Percentiles rank a stretch among this genome's conserved stretches.
These are phyloP conservation scores for Bruguiera gymnorhiza DNA, from an alignment of 345 rosid genomes.

Conservation along the genomic window DNA sequence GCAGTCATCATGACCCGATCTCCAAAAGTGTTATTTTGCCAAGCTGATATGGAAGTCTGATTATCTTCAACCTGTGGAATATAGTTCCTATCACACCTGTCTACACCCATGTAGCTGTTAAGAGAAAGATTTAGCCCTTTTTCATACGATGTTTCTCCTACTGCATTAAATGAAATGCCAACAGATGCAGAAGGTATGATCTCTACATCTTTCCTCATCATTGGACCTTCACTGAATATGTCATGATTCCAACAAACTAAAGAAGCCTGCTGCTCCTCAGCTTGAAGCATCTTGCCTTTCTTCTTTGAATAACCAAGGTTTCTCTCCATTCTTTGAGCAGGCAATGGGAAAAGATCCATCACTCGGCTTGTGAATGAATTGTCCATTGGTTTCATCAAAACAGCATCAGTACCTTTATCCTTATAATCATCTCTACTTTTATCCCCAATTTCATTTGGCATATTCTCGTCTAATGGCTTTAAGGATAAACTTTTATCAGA, in stretches of 20 bases:
- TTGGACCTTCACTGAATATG: conserved; percentile 31
- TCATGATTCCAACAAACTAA: conserved; percentile 29
- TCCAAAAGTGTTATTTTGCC: conserved; percentile 27
- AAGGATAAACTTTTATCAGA: conserved; percentile 37
- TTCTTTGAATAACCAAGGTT: conserved; percentile 38
- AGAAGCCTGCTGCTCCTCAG: conserved; percentile 33
- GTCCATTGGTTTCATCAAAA: conserved; percentile 21
- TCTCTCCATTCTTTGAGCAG: conserved; percentile 38
- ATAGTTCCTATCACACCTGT: conserved; percentile 31
- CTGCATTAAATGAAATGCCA: conserved; percentile 28
- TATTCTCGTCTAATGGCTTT: conserved; percentile 29
- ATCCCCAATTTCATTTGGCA: conserved; percentile 31
- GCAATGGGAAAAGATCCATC: conserved; percentile 34
- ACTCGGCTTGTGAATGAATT: conserved; percentile 34
- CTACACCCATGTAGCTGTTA: conserved; percentile 34
- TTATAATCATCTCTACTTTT: conserved; percentile 27
- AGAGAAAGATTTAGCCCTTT: conserved; percentile 44
- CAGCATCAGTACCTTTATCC: conserved; percentile 20
- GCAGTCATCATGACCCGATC: conserved; percentile 36
- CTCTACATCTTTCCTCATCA: conserved; percentile 30
- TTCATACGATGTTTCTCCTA: conserved; percentile 32
- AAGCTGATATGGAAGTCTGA: conserved; percentile 19
- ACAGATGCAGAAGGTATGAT: conserved; percentile 21
- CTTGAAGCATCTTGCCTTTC: conserved; percentile 45
- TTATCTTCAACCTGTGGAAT: conserved; percentile 30